Conservation (phyloP, 257 asterid genomes). For the Penstemon newberryi region DNA sequence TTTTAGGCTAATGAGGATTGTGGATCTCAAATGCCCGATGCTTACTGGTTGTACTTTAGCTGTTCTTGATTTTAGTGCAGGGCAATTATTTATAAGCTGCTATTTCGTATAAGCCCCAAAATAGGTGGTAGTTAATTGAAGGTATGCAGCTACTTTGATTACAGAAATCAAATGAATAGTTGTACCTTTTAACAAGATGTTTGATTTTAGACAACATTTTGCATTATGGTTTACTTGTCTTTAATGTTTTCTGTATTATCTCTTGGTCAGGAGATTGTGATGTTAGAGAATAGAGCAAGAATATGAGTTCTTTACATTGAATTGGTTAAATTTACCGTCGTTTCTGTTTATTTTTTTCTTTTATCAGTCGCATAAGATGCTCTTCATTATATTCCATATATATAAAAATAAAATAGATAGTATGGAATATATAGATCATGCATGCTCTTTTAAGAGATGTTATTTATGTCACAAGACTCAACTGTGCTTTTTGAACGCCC, state of each 20-base stretch:
- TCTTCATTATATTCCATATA: no score
- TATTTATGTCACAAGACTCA: no score
- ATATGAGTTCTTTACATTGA: no score
- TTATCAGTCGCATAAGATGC: no score
- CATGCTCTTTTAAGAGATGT: no score
- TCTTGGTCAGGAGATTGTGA: slow-evolving; percentile 17
- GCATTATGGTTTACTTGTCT: background rate
- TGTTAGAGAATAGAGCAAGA: background rate
- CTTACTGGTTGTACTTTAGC: slow-evolving; percentile 37
- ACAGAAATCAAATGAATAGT: slow-evolving; percentile 28
- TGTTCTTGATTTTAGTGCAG: slow-evolving; percentile 32
- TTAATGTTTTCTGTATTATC: background rate
- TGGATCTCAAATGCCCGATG: slow-evolving; percentile 32
- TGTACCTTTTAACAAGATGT: slow-evolving; percentile 30
- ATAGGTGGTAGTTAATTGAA: slow-evolving; percentile 40
- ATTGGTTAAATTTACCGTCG: no score
- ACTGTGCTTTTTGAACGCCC: no score
- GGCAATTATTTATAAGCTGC: slow-evolving; percentile 47
- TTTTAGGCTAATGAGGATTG: slow-evolving; percentile 41
- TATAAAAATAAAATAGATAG: no score
- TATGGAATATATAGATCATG: no score
- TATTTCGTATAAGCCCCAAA: slow-evolving; percentile 43
- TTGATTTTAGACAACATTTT: slow-evolving; percentile 19
- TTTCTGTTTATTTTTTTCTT: no score
- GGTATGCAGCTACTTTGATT: slow-evolving; percentile 42